These are phyloP conservation scores for Xylariaceae sp. DNA, from an alignment of 2,329 filamentous ascomycete species.

Conservation along the genomic window DNA sequence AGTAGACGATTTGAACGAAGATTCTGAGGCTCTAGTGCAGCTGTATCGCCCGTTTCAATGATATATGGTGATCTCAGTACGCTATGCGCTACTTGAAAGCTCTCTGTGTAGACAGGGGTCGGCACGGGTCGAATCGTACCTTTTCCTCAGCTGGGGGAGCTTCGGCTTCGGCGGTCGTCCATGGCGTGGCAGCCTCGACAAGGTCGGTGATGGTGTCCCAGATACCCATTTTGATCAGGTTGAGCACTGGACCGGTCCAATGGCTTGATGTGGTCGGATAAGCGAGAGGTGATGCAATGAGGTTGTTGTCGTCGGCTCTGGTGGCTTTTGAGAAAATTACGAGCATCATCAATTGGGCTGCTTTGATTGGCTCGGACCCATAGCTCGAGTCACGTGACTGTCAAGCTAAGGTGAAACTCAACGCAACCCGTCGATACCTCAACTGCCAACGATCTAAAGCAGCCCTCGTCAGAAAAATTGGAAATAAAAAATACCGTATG, in stretches of 20 bases:
- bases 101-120: slow-evolving; percentile 4
- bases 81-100: too few relatives aligned
- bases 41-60: too few relatives aligned
- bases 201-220: slow-evolving; percentile 62
- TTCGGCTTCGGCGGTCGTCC: slow-evolving; percentile 61
- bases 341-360: slow-evolving; percentile 45
- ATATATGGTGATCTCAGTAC: too few relatives aligned
- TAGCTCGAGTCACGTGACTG: slow-evolving; percentile 26
- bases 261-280: slow-evolving; percentile 34
- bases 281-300: slow-evolving; percentile 24
- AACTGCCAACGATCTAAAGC: too few relatives aligned
- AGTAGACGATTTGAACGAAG: too few relatives aligned
- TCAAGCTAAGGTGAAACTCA: slow-evolving; percentile 3
- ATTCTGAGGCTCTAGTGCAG: too few relatives aligned
- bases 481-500: too few relatives aligned
- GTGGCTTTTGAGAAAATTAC: slow-evolving; percentile 32
- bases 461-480: too few relatives aligned
- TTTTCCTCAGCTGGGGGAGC: slow-evolving; percentile 64
- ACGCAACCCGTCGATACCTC: too few relatives aligned
- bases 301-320: slow-evolving; percentile 21
- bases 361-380: slow-evolving; percentile 40
- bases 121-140: slow-evolving; percentile 30
- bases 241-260: slow-evolving; percentile 32
- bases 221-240: slow-evolving; percentile 56
- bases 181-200: slow-evolving; percentile 61